These are phyloP conservation scores for Ganoderma resinaceum DNA, from an alignment of 1,284 basidiomycete species.

Conservation along the genomic window DNA sequence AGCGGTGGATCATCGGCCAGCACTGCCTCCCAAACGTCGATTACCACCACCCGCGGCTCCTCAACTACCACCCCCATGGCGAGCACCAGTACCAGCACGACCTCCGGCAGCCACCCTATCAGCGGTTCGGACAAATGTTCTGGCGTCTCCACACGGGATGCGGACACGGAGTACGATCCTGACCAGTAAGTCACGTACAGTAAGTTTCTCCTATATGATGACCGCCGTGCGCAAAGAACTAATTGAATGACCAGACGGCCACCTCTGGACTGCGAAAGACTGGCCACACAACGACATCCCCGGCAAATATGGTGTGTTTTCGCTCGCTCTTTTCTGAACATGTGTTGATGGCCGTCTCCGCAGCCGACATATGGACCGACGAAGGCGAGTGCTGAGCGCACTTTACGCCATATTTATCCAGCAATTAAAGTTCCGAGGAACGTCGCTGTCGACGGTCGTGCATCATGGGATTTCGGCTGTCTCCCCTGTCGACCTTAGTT, in stretches of 20 bases:
- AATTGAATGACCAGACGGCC: slow-evolving; percentile 44
- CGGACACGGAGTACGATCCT: slow-evolving; percentile 52
- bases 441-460: not conserved
- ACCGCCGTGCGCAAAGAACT: slow-evolving; percentile 12
- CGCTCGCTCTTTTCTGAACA: not conserved
- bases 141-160: slow-evolving; percentile 52
- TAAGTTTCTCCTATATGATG: slow-evolving; percentile 38
- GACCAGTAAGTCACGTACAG: slow-evolving; percentile 58
- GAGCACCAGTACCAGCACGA: slow-evolving; percentile 30
- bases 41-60: slow-evolving; percentile 34
- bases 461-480: not conserved
- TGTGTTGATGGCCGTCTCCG: not conserved
- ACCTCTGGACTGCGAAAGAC: slow-evolving; percentile 71
- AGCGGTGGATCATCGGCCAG: slow-evolving; percentile 10
- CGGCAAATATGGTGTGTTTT: slow-evolving; percentile 50
- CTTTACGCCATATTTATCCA: not conserved
- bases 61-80: slow-evolving; percentile 30
- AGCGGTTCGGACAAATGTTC: slow-evolving; percentile 43
- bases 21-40: slow-evolving; percentile 9
- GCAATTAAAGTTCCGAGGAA: too few species aligned
- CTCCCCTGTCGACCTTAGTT: too few species aligned
- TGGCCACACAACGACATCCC: slow-evolving; percentile 66
- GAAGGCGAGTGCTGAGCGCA: slow-evolving; percentile 53
- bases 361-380: slow-evolving; percentile 63
- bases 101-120: too few species aligned